Percentiles rank a stretch among this genome's conserved stretches.
Conservation (phyloP, 2,329 filamentous ascomycete species). For the Colletotrichum filicis region DNA sequence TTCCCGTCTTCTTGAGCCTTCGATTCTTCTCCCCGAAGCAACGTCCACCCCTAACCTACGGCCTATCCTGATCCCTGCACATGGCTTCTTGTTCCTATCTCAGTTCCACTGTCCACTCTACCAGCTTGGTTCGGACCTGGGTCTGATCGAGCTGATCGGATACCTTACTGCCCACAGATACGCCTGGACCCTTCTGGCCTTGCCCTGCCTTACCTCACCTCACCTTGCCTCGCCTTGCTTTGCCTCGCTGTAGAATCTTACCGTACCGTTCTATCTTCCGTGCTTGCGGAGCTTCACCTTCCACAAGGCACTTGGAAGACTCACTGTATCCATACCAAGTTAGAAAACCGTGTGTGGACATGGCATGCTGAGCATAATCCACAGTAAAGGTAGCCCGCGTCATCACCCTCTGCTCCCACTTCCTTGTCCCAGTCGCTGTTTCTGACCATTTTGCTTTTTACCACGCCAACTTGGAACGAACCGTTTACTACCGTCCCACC, state of each 20-base stretch:
- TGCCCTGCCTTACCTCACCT: background rate
- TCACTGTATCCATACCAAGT: background rate
- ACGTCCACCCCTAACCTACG: background rate
- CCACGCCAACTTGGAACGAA: slow-evolving; percentile 32
- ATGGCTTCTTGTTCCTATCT: background rate
- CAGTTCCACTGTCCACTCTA: background rate
- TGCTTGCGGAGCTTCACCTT: background rate
- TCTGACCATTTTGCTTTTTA: slow-evolving; percentile 31
- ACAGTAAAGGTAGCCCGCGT: slow-evolving; percentile 2
- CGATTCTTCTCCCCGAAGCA: slow-evolving; percentile 14
- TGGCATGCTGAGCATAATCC: slow-evolving; percentile 4
- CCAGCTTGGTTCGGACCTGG: slow-evolving; percentile 5
- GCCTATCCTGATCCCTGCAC: background rate
- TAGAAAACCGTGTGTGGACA: background rate
- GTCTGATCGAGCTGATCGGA: slow-evolving; percentile 19
- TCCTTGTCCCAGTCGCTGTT: slow-evolving; percentile 21
- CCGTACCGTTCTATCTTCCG: background rate
- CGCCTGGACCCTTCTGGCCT: slow-evolving; percentile 19
- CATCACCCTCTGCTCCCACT: slow-evolving; percentile 12
- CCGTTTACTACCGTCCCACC: slow-evolving; percentile 34
- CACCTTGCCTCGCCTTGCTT: slow-evolving; percentile 3
- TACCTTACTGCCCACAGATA: slow-evolving; percentile 27
- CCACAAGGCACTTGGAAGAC: background rate
- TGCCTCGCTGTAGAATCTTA: background rate
- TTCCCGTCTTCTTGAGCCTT: background rate